A percentile compares a stretch with the other conserved stretches of the same genome.
Evolutionary conservation across 2,329 filamentous ascomycete genomes (phyloP).

Genomic region (Talaromyces verruculosus): DNA sequence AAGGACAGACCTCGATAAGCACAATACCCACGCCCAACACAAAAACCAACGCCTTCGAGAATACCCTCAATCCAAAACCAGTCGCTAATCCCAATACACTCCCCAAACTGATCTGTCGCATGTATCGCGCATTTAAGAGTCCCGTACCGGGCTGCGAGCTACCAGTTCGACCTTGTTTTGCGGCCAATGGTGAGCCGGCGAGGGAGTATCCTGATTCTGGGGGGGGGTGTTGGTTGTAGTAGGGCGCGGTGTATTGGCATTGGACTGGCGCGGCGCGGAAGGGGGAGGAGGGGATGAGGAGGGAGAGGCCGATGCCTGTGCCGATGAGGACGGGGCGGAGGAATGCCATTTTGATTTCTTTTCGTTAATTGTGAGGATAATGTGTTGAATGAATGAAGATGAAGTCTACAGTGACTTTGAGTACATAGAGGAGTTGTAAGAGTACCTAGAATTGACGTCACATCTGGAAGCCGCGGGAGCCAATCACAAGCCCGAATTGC

Average conservation of each 20-base stretch:
- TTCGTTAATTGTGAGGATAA: too few species aligned
- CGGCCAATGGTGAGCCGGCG: constrained; percentile 23
- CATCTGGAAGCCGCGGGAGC: neutral
- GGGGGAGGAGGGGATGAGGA: constrained; percentile 37
- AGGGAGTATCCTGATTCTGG: constrained; percentile 32
- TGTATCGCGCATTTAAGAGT: constrained; percentile 36
- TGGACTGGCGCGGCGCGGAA: constrained; percentile 37
- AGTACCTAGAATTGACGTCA: constrained; percentile 8
- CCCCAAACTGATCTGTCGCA: constrained; percentile 48
- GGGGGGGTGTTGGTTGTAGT: constrained; percentile 25
- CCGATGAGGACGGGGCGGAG: constrained; percentile 31
- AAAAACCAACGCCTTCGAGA: constrained; percentile 47
- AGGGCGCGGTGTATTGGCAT: constrained; percentile 39
- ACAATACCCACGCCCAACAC: constrained; percentile 47
- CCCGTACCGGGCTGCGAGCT: constrained; percentile 20
- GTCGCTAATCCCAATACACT: constrained; percentile 47
- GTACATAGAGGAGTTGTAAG: too few species aligned
- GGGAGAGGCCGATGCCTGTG: constrained; percentile 35
- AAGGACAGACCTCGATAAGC: constrained; percentile 40
- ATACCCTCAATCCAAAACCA: constrained; percentile 46
- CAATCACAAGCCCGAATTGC: neutral
- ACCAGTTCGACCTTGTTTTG: constrained; percentile 31
- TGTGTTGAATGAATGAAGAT: neutral
- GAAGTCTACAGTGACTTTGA: too few species aligned
- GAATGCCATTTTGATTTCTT: constrained; percentile 3